Conservation (phyloP, 441 rosid genomes). For the Mallotus japonicus region DNA sequence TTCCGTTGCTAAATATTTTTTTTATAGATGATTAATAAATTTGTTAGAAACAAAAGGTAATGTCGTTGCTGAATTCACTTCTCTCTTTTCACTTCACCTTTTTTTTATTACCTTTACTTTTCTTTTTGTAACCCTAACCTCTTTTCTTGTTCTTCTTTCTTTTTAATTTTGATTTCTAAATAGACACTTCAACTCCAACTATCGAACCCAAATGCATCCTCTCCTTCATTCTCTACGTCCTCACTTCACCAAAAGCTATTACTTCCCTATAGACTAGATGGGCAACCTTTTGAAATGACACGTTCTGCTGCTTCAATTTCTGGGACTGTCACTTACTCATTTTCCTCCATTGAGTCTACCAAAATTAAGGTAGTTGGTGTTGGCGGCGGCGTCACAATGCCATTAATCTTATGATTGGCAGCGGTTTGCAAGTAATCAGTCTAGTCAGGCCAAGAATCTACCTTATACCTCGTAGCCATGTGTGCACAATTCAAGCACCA, state of each 20-base stretch:
- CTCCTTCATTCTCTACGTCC: conserved; percentile 33
- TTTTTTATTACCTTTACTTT: too few species aligned
- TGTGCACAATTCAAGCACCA: too few species aligned
- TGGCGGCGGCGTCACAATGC: conserved; percentile 99
- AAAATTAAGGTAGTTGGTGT: conserved; percentile 91
- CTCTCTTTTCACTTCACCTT: too few species aligned
- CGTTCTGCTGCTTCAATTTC: conserved; percentile 13
- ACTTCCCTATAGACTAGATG: conserved; percentile 21
- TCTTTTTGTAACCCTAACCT: too few species aligned
- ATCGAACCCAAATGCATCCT: conserved; percentile 42
- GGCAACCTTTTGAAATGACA: conserved; percentile 29
- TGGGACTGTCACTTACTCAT: conserved; percentile 52
- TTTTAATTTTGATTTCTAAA: too few species aligned
- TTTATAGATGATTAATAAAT: too few species aligned
- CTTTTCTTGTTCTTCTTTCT: too few species aligned
- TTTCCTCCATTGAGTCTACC: conserved; percentile 68
- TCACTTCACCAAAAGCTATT: conserved; percentile 29
- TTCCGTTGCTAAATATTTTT: too few species aligned
- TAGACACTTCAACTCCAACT: conserved; percentile 40
- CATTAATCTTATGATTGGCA: conserved; percentile 92
- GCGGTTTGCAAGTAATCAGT: conserved; percentile 67
- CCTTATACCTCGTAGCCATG: too few species aligned
- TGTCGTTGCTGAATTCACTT: too few species aligned
- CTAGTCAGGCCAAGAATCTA: too few species aligned
- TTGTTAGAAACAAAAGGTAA: too few species aligned